Base-by-base conservation (phyloP, 257 asterid species). In the Scutellaria galericulata region DNA sequence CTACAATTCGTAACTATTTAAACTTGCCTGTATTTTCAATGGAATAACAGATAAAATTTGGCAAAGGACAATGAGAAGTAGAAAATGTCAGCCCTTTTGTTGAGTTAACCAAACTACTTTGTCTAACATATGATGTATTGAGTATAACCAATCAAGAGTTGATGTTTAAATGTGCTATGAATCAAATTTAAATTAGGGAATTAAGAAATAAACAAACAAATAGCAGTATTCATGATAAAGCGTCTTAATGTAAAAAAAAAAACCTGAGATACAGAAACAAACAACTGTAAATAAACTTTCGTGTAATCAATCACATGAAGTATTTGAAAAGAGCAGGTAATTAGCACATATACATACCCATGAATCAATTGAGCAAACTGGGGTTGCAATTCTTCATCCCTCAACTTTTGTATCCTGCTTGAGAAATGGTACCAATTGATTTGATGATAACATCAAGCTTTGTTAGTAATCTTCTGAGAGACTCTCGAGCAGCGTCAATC, bases 371-470 rank as follows among this genome's bases (percentile, higher is more conserved):
- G 87, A 45, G 96, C 84, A 77, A 95, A 79, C 84, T 95, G 98
- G 62, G 97, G 97, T 59, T 87, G 93, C 86, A 95, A 86, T 79
- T 87, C 96, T 73, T 90, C 89, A 78, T 95, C 99, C 83, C 98
- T 86, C 83, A 95, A 79, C 86, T 81, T 85, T 82, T 95, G 82
- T 74, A 95, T 88, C 81, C 96, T 84, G 72, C 70, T 79, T 50
- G 99, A n/a, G n/a, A 86, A 70, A 95, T 87, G 20, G 92, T 71
- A 75, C 83, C 90, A 15, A 95, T 95, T 57, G 97, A 86, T 83
- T 82, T 92, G 68, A 95, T 66, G 54, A 90, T 92, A 47, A 95
- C 80, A 62, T 89, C 87, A 62, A 95, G 96, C 85, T 84, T 88
- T 9, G 98, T 89, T 50, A 78, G 79, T 71, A 78, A 76, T 67